phyloP scores from a whole-genome alignment of 306 rosid genomes.

The Parietaria judaica region DNA sequence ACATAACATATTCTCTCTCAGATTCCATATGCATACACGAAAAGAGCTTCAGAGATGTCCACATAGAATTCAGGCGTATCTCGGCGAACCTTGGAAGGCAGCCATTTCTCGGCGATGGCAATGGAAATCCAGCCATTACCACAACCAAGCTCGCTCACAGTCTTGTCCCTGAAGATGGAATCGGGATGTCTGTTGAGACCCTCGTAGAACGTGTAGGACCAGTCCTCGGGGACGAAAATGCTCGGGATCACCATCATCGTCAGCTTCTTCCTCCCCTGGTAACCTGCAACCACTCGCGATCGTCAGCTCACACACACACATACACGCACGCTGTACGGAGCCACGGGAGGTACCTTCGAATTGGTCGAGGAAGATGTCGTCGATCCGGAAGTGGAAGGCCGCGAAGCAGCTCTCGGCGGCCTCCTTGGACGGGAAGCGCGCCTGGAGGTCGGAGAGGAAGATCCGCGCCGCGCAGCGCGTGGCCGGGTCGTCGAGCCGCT shows the following conservation, averaged over 20 bases:
- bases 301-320: neutral
- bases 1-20: neutral
- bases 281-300: slow-evolving; percentile 27
- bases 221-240: slow-evolving; percentile 88
- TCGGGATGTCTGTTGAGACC: slow-evolving; percentile 80
- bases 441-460: slow-evolving; percentile 70
- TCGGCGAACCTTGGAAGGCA: slow-evolving; percentile 58
- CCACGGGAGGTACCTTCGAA: slow-evolving; percentile 36
- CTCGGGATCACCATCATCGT: slow-evolving; percentile 95
- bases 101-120: slow-evolving; percentile 93
- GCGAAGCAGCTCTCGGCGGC: slow-evolving; percentile 56
- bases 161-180: slow-evolving; percentile 77
- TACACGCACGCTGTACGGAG: neutral
- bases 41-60: no score
- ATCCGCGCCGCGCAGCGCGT: slow-evolving; percentile 66
- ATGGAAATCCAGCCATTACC: slow-evolving; percentile 99
- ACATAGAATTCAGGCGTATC: no score
- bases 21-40: no score
- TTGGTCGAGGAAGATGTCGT: slow-evolving; percentile 69
- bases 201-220: slow-evolving; percentile 94
- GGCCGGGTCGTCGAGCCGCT: slow-evolving; percentile 63
- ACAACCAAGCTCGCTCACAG: slow-evolving; percentile 86
- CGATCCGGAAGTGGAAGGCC: slow-evolving; percentile 71
- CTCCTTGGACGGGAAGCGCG: slow-evolving; percentile 56
- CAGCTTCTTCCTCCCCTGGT: slow-evolving; percentile 70